Percentiles rank a stretch among this genome's conserved stretches.
These are phyloP conservation scores for Aureobasidium leucospermi DNA, from an alignment of 2,329 filamentous ascomycete genomes.

Conservation along the genomic window DNA sequence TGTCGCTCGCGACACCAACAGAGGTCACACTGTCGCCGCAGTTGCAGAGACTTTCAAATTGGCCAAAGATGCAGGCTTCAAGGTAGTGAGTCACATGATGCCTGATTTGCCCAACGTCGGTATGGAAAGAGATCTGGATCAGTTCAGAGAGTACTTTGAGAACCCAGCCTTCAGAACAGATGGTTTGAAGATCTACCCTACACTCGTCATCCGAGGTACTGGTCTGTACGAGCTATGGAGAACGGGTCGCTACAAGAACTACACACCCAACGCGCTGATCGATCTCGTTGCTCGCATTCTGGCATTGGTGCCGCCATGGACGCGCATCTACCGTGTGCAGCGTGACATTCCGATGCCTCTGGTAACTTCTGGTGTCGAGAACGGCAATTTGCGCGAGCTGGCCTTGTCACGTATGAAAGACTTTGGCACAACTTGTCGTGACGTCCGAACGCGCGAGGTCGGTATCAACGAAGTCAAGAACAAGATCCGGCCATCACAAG, in stretches of 20 bases:
- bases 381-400: slow-evolving; percentile 89
- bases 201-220: slow-evolving; percentile 91
- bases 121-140: slow-evolving; percentile 94
- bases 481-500: slow-evolving; percentile 93
- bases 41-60: slow-evolving; percentile 95
- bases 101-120: slow-evolving; percentile 95
- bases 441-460: slow-evolving; percentile 92
- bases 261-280: slow-evolving; percentile 92
- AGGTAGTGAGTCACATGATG: slow-evolving; percentile 99
- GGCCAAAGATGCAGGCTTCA: slow-evolving; percentile 97
- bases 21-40: slow-evolving; percentile 89
- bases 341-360: slow-evolving; percentile 99
- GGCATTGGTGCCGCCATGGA: slow-evolving; percentile 93
- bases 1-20: slow-evolving; percentile 94
- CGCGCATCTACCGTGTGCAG: slow-evolving; percentile 95
- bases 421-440: slow-evolving; percentile 92
- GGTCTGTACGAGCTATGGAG: slow-evolving; percentile 96
- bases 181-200: slow-evolving; percentile 96
- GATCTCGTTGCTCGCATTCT: slow-evolving; percentile 95
- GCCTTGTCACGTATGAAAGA: slow-evolving; percentile 98
- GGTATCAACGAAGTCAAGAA: slow-evolving; percentile 99
- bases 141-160: slow-evolving; percentile 97
- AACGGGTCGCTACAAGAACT: slow-evolving; percentile 95
- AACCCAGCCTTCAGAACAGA: slow-evolving; percentile 94
- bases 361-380: slow-evolving; percentile 97